Conservation (phyloP, 1,284 basidiomycete genomes). For the Golubevia sp. region DNA sequence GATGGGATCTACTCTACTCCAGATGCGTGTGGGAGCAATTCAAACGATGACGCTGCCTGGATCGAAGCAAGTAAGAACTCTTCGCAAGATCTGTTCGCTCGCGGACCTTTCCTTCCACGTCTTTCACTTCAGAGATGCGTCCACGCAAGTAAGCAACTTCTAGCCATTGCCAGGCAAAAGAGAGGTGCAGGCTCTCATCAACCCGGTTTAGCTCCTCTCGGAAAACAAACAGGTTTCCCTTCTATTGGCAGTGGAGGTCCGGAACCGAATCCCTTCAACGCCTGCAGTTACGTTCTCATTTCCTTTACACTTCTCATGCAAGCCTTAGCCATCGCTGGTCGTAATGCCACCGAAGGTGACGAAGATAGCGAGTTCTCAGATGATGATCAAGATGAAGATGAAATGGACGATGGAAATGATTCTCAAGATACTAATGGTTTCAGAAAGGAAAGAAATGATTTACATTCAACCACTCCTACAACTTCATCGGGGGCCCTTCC, state of each 20-base stretch:
- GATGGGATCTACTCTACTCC: background rate
- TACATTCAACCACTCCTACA: conserved; percentile 6
- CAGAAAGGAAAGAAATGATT: conserved; percentile 2
- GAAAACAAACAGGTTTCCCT: background rate
- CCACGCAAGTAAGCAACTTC: conserved; percentile 40
- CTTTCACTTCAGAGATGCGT: conserved; percentile 43
- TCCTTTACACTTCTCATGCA: conserved; percentile 51
- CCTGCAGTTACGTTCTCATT: conserved; percentile 50
- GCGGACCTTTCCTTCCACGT: conserved; percentile 42
- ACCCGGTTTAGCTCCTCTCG: too few relatives aligned
- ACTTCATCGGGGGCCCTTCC: too few relatives aligned
- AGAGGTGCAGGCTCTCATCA: conserved; percentile 15
- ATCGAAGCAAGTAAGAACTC: background rate
- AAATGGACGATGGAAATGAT: background rate
- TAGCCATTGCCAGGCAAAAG: conserved; percentile 36
- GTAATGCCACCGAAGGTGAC: conserved; percentile 16
- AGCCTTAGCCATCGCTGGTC: conserved; percentile 36
- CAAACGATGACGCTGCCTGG: background rate
- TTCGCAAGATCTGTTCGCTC: conserved; percentile 34
- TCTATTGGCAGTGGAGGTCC: conserved; percentile 9
- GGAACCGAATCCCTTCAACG: conserved; percentile 47
- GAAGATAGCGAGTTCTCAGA: conserved; percentile 2
- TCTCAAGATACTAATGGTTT: background rate
- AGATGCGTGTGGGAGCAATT: background rate
- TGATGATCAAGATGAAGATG: conserved; percentile 5